Percentiles rank a stretch among this genome's conserved stretches.
These are phyloP conservation scores for Malassezia furfur DNA, from an alignment of 1,284 basidiomycete genomes.

Conservation along the genomic window DNA sequence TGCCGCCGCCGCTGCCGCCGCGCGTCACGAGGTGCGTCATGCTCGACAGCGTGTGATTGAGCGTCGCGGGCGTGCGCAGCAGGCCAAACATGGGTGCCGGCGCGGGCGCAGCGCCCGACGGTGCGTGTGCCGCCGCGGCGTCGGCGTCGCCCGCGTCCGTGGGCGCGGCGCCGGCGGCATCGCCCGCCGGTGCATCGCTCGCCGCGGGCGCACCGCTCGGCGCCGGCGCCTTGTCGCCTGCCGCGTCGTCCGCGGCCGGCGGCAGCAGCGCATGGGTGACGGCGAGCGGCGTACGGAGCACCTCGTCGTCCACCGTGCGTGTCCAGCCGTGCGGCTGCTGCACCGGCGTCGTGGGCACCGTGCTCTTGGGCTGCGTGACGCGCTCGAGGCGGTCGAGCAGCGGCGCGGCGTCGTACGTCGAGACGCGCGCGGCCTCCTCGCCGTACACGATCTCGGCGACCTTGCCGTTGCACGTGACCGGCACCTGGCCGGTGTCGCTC, in stretches of 20 bases:
- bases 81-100: constrained; percentile 5
- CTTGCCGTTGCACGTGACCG: constrained; percentile 16
- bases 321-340: neutral
- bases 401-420: neutral
- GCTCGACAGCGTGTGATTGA: constrained; percentile 3
- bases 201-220: constrained; percentile 1
- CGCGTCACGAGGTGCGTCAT: neutral
- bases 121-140: neutral
- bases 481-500: constrained; percentile 8
- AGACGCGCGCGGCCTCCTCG: constrained; percentile 4
- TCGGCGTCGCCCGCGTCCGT: neutral
- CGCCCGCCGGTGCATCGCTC: neutral
- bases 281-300: constrained; percentile 5
- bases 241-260: neutral
- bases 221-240: neutral
- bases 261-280: neutral
- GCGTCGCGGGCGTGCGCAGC: neutral
- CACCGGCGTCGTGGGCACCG: neutral
- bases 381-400: constrained; percentile 10
- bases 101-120: neutral
- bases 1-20: neutral
- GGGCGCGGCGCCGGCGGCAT: neutral
- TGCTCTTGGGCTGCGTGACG: neutral
- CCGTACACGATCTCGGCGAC: constrained; percentile 17
- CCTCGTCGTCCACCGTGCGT: constrained; percentile 13